Percentiles rank a stretch among this genome's conserved stretches.
phyloP scores from a whole-genome alignment of 2,329 filamentous ascomycete species.

The Ophiocordyceps camponoti-floridani region DNA sequence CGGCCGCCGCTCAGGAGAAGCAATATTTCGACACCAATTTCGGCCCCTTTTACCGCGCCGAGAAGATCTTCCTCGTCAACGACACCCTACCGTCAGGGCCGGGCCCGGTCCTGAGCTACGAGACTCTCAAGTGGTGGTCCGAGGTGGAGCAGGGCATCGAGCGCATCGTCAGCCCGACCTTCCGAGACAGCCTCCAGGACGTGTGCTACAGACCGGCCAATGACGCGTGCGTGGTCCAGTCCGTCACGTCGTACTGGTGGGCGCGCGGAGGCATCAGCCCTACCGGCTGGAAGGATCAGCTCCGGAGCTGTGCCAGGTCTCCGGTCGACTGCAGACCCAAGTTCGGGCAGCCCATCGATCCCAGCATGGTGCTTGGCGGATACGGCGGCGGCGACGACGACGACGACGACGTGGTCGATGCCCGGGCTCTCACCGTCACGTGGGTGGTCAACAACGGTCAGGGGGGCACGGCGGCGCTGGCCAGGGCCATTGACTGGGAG shows the following conservation, averaged over 20 bases:
- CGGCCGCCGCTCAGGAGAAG: slow-evolving; percentile 81
- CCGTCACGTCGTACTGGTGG: slow-evolving; percentile 76
- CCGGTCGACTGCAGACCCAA: slow-evolving; percentile 75
- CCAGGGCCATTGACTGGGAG: slow-evolving; percentile 79
- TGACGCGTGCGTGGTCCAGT: slow-evolving; percentile 81
- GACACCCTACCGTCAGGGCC: slow-evolving; percentile 48
- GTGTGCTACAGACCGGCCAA: slow-evolving; percentile 90
- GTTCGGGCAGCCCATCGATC: slow-evolving; percentile 77
- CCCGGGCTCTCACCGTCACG: slow-evolving; percentile 68
- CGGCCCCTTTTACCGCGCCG: slow-evolving; percentile 85
- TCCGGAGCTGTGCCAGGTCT: slow-evolving; percentile 57
- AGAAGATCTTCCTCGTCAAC: slow-evolving; percentile 89
- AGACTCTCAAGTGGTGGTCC: slow-evolving; percentile 88
- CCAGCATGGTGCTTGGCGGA: slow-evolving; percentile 72
- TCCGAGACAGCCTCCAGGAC: slow-evolving; percentile 55
- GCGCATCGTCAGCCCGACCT: slow-evolving; percentile 50
- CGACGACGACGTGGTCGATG: slow-evolving; percentile 51
- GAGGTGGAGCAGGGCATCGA: slow-evolving; percentile 66
- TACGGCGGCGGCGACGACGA: too few relatives aligned
- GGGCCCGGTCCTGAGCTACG: slow-evolving; percentile 69
- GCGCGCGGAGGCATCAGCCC: slow-evolving; percentile 25
- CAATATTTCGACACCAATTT: slow-evolving; percentile 85
- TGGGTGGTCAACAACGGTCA: slow-evolving; percentile 86
- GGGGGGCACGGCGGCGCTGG: slow-evolving; percentile 53
- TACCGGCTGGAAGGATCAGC: slow-evolving; percentile 50